A percentile compares a stretch with the other conserved stretches of the same genome.
Conservation (phyloP, 257 asterid genomes). For the Anisodus acutangulus region DNA sequence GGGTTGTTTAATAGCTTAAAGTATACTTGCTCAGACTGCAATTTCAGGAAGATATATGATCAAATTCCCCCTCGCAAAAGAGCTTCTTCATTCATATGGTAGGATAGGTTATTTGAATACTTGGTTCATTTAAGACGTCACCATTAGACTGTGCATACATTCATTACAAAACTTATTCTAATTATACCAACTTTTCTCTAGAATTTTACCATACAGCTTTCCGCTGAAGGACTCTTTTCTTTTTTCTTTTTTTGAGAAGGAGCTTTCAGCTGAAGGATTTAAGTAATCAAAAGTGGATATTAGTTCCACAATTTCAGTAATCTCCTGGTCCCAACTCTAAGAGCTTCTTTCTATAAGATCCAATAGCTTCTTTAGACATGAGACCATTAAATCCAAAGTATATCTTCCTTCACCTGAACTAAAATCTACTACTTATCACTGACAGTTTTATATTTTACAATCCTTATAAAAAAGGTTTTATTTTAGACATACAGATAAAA, state of each 20-base stretch:
- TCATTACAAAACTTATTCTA: neutral
- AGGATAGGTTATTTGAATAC: neutral
- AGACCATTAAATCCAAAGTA: neutral
- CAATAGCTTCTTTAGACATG: neutral
- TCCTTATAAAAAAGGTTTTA: neutral
- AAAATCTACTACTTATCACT: neutral
- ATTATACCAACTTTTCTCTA: neutral
- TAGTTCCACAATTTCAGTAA: neutral
- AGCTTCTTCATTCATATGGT: slow-evolving; percentile 18
- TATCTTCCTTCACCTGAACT: neutral
- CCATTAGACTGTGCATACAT: neutral
- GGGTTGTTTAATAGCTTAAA: neutral
- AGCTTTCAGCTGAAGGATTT: slow-evolving; percentile 8
- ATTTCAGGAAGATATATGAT: neutral
- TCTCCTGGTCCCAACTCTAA: neutral
- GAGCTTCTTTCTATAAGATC: neutral
- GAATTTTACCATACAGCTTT: neutral
- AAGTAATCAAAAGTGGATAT: neutral
- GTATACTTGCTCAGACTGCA: slow-evolving; percentile 23
- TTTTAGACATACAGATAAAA: neutral
- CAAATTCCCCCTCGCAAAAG: neutral
- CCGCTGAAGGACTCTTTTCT: neutral
- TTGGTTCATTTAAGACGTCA: slow-evolving; percentile 19
- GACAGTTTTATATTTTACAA: neutral
- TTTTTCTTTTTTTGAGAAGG: neutral